Evolutionary conservation across 306 rosid genomes (phyloP).

Genomic region (Prunus campanulata): DNA sequence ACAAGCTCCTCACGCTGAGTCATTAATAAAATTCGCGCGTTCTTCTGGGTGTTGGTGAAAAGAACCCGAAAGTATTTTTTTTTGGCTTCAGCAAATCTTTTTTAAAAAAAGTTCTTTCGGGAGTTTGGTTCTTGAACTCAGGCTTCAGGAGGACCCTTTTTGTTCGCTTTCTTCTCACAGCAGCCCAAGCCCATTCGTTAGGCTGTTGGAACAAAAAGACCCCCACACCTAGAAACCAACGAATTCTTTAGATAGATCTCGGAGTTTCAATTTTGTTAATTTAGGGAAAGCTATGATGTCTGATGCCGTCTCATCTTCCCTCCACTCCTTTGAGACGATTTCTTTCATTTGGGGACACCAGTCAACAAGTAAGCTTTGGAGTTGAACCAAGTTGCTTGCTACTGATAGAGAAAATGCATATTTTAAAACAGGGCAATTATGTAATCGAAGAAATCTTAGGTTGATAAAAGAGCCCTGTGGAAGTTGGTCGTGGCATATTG

Average conservation of each 20-base stretch:
- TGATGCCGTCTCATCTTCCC: not conserved
- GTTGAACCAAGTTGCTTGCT: not conserved
- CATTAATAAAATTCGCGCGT: too few species aligned
- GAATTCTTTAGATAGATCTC: rapidly evolving
- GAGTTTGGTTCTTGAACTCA: too few species aligned
- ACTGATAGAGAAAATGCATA: not conserved
- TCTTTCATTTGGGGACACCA: rapidly evolving
- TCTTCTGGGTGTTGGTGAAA: too few species aligned
- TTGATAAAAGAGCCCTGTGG: too few species aligned
- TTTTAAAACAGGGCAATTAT: rapidly evolving
- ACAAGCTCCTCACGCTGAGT: too few species aligned
- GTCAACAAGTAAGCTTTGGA: not conserved
- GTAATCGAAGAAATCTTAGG: rapidly evolving
- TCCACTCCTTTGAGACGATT: not conserved
- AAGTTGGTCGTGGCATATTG: not conserved
- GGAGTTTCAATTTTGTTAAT: rapidly evolving
- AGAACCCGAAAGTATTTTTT: too few species aligned
- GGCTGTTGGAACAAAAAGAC: too few species aligned
- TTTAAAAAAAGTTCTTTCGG: too few species aligned
- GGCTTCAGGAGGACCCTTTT: too few species aligned
- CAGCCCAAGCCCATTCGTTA: too few species aligned
- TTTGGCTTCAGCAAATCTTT: too few species aligned
- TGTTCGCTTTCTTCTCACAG: too few species aligned
- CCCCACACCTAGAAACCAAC: not conserved
- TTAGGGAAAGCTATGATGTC: not conserved